Evolutionary conservation across 1,139 yeast species (phyloP).

Genomic region (Suhomyces panamericanus): DNA sequence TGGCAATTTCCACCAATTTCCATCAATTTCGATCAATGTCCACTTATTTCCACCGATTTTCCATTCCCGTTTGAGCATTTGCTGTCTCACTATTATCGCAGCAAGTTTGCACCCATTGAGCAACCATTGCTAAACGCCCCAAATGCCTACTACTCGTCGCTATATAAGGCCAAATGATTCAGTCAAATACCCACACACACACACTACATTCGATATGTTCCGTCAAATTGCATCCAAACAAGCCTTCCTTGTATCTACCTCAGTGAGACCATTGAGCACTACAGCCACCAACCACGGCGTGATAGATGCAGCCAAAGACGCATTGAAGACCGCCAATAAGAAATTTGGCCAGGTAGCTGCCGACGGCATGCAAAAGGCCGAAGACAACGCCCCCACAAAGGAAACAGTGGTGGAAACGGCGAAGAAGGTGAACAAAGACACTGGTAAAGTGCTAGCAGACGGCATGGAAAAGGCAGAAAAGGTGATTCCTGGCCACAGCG

Average conservation of each 20-base stretch:
- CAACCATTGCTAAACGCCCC: conserved; percentile 5
- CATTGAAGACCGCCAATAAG: conserved; percentile 35
- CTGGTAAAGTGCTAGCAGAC: conserved; percentile 39
- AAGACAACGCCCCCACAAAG: conserved; percentile 19
- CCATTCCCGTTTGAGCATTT: not conserved
- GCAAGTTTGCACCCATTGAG: conserved; percentile 9
- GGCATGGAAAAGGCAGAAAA: conserved; percentile 24
- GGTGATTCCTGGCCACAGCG: conserved; percentile 16
- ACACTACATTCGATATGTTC: no score
- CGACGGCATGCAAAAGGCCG: conserved; percentile 26
- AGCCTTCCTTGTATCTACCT: conserved; percentile 5
- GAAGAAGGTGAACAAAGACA: conserved; percentile 17
- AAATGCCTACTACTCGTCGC: no score
- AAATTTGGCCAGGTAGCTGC: conserved; percentile 31
- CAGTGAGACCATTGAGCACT: conserved; percentile 10
- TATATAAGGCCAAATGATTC: not conserved
- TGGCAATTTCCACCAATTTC: no score
- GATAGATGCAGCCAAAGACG: conserved; percentile 37
- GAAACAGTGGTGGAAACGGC: conserved; percentile 16
- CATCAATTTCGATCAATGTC: no score
- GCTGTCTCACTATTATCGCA: not conserved
- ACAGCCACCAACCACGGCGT: conserved; percentile 26
- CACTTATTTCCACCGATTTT: no score
- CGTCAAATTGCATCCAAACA: conserved; percentile 18
- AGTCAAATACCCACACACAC: no score